Percentiles rank a stretch among this genome's conserved stretches.
Evolutionary conservation across 768 basidiomycete species (phyloP).

Genomic region (Mycena leptocephala): DNA sequence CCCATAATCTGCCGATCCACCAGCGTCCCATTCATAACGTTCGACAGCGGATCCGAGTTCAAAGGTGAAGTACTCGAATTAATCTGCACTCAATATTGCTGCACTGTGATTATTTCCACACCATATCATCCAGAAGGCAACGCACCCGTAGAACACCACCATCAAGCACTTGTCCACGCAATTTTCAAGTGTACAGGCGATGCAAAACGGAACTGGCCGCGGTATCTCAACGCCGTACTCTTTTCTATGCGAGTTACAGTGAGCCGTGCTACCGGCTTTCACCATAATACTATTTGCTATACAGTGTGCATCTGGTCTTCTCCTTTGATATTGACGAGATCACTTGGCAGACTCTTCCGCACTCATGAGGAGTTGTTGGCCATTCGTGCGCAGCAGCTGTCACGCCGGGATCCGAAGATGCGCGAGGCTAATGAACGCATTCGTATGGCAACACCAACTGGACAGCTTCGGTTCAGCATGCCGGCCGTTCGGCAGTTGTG

Average conservation of each 20-base stretch:
- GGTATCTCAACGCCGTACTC: slow-evolving; percentile 39
- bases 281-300: slow-evolving; percentile 50
- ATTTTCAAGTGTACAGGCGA: slow-evolving; percentile 41
- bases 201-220: slow-evolving; percentile 44
- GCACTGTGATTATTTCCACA: slow-evolving; percentile 46
- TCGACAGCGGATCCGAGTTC: slow-evolving; percentile 52
- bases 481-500: no score
- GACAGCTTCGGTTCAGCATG: no score
- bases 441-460: no score
- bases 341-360: slow-evolving; percentile 44
- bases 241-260: slow-evolving; percentile 49
- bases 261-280: slow-evolving; percentile 47
- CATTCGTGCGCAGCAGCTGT: slow-evolving; percentile 39
- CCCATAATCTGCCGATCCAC: slow-evolving; percentile 45
- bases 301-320: slow-evolving; percentile 49
- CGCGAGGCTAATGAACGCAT: slow-evolving; percentile 19
- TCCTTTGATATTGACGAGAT: slow-evolving; percentile 47
- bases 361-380: slow-evolving; percentile 45
- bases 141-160: slow-evolving; percentile 47
- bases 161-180: slow-evolving; percentile 43
- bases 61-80: slow-evolving; percentile 42
- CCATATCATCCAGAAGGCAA: slow-evolving; percentile 51
- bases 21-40: slow-evolving; percentile 35
- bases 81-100: slow-evolving; percentile 40
- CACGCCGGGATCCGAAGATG: slow-evolving; percentile 37